Evolutionary conservation across 148 eudicot species (phyloP).

Genomic region (Linanthus parryae): DNA sequence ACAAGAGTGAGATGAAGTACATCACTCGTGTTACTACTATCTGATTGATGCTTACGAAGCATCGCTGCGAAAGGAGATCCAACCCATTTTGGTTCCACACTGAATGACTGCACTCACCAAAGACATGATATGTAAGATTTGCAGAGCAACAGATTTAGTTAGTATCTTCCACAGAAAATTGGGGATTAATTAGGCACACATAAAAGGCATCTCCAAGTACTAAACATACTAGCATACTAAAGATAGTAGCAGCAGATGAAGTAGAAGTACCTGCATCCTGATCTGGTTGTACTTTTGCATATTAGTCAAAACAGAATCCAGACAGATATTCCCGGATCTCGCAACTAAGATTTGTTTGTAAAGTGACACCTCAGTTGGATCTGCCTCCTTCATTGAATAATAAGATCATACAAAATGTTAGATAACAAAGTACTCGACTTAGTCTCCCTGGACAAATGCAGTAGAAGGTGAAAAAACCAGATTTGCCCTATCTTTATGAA

Average conservation of each 20-base stretch:
- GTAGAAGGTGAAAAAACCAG: too few relatives aligned
- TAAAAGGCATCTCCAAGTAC: conserved; percentile 5
- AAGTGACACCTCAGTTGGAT: conserved; percentile 25
- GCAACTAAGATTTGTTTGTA: conserved; percentile 45
- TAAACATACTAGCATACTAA: conserved; percentile 4
- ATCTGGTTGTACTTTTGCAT: conserved; percentile 52
- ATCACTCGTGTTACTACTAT: conserved; percentile 28
- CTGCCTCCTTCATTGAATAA: conserved; percentile 47
- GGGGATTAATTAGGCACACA: neutral
- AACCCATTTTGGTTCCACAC: conserved; percentile 79
- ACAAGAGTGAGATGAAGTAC: conserved; percentile 49
- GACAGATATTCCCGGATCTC: conserved; percentile 54
- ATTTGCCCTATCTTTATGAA: too few relatives aligned
- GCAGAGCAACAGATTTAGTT: too few relatives aligned
- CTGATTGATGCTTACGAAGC: conserved; percentile 72
- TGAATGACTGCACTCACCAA: conserved; percentile 47
- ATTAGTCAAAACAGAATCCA: conserved; percentile 59
- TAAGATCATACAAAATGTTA: too few relatives aligned
- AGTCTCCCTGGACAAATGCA: too few relatives aligned
- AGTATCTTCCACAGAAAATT: neutral
- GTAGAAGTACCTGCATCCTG: conserved; percentile 57
- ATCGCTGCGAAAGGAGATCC: conserved; percentile 96
- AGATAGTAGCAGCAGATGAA: neutral
- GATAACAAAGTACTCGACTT: too few relatives aligned
- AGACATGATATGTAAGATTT: too few relatives aligned